Evolutionary conservation across 2,329 filamentous ascomycete species (phyloP), one percentile per base, ranked within the genome.

Genomic region (Aspergillus hortae): DNA sequence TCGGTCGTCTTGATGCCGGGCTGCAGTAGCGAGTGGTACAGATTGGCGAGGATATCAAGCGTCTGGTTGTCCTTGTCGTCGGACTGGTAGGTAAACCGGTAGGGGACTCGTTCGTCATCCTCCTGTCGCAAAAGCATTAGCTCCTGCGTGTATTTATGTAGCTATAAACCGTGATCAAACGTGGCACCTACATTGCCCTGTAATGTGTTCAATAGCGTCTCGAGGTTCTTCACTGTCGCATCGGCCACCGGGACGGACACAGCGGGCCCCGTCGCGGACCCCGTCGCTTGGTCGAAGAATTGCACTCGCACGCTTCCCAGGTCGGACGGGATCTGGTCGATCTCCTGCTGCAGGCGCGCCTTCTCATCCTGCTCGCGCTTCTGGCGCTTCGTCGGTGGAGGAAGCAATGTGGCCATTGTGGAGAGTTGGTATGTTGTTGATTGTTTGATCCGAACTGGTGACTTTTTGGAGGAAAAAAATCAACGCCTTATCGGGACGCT

Each of bases 371-470:
- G 81, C 61, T 89, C 89, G 46, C 87, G 84, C 71, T 86, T 88
- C 68, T 96, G 91, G 56, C 91, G 84, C 74, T 96, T 97, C 48
- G 87, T 92, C 4, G 90, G 89, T 44, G 89, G 90, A n/a, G 90
- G 90, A 5, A 87, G 70, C 44, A 92, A 74, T 4, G 90, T 95
- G 61, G 90, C 84, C 90, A 95, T 95, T 53, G 54, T 59, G 50
- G 19, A 42, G 10, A 6, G 14, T 17, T 42, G 40, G 11, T 42
- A 15, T 42, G 19, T 42, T 42, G 6, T 14, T 23, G 19, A 14
- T 38, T 38, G 14, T 30, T 30, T 30, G 27, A 30, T 11, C 10
- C 7, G 27, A 9, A 11, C 6, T 30, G 27, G 27, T 30, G 27
- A 30, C 27, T 30, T 30, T 30, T 30, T 30, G 27, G 19, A 42